phyloP scores from a whole-genome alignment of 1,139 yeast species.

The Eremothecium cymbalariae region DNA sequence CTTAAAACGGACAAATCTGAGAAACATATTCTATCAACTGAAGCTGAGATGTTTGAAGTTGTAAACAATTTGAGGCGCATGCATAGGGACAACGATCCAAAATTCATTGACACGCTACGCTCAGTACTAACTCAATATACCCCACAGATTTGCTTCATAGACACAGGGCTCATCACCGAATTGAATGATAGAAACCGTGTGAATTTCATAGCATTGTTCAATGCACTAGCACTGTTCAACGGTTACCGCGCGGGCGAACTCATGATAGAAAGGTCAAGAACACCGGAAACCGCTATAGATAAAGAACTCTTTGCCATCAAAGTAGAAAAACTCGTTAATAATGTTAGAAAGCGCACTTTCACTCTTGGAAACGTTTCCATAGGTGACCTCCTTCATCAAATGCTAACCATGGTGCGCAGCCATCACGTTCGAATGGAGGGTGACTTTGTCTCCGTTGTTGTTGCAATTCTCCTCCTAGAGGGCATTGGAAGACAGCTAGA shows the following conservation, averaged over 20 bases:
- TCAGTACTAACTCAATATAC: conserved; percentile 50
- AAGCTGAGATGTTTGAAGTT: conserved; percentile 40
- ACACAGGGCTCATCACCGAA: conserved; percentile 90
- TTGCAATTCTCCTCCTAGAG: conserved; percentile 80
- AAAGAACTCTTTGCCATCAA: conserved; percentile 79
- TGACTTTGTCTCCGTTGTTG: conserved; percentile 87
- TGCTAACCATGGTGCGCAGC: conserved; percentile 78
- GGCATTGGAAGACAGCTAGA: conserved; percentile 94
- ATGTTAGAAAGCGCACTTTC: conserved; percentile 80
- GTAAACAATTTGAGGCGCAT: conserved; percentile 40
- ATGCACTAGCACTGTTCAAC: conserved; percentile 82
- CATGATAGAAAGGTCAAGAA: conserved; percentile 88
- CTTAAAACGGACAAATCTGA: conserved; percentile 39
- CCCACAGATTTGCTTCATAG: conserved; percentile 86
- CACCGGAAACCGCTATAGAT: conserved; percentile 86
- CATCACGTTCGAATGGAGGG: conserved; percentile 99
- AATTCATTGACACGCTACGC: conserved; percentile 46
- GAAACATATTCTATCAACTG: conserved; percentile 29
- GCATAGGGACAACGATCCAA: conserved; percentile 34
- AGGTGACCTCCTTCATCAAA: conserved; percentile 82
- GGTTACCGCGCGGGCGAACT: conserved; percentile 92
- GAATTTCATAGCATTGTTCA: conserved; percentile 82
- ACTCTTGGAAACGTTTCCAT: conserved; percentile 87
- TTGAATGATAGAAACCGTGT: conserved; percentile 66
- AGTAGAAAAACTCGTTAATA: conserved; percentile 72